Base-by-base conservation (phyloP, 1,284 basidiomycete species). In the Waitea zeae region DNA sequence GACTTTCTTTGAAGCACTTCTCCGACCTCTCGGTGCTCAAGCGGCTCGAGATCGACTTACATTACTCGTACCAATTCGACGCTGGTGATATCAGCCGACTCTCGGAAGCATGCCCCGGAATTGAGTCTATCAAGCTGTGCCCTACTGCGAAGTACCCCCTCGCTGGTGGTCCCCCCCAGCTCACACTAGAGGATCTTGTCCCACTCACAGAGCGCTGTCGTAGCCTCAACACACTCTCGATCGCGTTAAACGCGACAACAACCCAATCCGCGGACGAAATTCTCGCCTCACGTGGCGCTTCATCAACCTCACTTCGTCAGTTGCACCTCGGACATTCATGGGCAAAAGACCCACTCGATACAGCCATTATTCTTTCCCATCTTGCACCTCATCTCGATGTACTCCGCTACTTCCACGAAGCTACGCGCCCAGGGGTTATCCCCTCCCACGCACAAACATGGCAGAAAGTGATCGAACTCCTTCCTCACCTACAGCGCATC, bases 311-410 rank as follows among this genome's bases (percentile, higher is more conserved):
- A 20, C 61, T 83, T 17, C 56, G 68, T 20, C 70, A 73, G 29
- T 53, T 82, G 31, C 70, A 80, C 47, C 59, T 80, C 33, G 78
- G 79, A 11, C 72, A 82, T 50, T 81, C 79, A 22, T 74, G 69
- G 64, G 58, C 71, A 39, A 56, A 56, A 38, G 75, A 83, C 44
- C 63, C 74, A 17, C 59, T 83, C 36, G 68, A 71, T 40, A 60
- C 68, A 12, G 61, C 75, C 17, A 71, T 83, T 42, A 61, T 77
- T 35, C 59, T 83, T 39, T 81, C 77, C 50, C 77, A 83, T 48
- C 53, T 83, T 37, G 67, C 71, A n/a, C 78, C 79, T 17, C 57
- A 60, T 44, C 56, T 80, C 30, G 76, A 80, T 44, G 59, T 51
- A 15, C 48, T 83, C 27, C 75, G 71, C 50, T 82, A 64, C 64